Base-by-base conservation (phyloP, 2,329 filamentous ascomycete genomes). In the Aureobasidium zeae region DNA sequence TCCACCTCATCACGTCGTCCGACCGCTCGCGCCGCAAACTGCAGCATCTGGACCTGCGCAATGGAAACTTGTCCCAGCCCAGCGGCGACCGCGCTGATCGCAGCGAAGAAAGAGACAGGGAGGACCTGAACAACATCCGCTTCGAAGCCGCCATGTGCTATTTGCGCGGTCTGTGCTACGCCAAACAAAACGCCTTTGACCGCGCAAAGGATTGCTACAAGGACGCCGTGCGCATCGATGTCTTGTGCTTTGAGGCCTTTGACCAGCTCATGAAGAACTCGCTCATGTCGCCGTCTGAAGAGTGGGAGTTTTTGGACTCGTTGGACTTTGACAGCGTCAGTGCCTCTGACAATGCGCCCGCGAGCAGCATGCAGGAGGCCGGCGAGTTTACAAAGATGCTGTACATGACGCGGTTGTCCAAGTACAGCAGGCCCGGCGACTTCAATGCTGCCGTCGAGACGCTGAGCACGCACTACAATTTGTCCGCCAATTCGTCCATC, bases 121-220 rank as follows among this genome's bases (percentile, higher is more conserved):
- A 89, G 53, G 82, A 89, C 51, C 71, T 75, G 7, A 76, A 74
- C 30, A 86, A 83, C 58, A 71, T 94, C 47, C 81, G 86, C 48
- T 94, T 91, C 55, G 89, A 98, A 65, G 91, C 91, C 0, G 86
- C 83, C 57, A 98, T 98, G 88, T 98, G 91, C 67, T 94, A 94
- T 61, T 68, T 98, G 41, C 75, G 91, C 17, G 91, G 91, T 4
- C 74, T 94, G 37, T 96, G 93, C 70, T 95, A 87, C 60, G 88
- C 91, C 5, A 94, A 94, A 64, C 86, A 94, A 62, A 98, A 96
- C 63, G 85, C 89, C 19, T 96, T 96, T 56, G 91, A 98, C 61
- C 81, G 87, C 24, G 91, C 91, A 41, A 95, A 95, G 62, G 88
- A 96, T 56, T 96, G 91, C 67, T 98, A 96, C 72, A 96, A 95